A percentile compares a stretch with the other conserved stretches of the same genome.
These are phyloP conservation scores for Akanthomyces dipterigenus DNA, from an alignment of 2,329 filamentous ascomycete genomes.

Conservation along the genomic window DNA sequence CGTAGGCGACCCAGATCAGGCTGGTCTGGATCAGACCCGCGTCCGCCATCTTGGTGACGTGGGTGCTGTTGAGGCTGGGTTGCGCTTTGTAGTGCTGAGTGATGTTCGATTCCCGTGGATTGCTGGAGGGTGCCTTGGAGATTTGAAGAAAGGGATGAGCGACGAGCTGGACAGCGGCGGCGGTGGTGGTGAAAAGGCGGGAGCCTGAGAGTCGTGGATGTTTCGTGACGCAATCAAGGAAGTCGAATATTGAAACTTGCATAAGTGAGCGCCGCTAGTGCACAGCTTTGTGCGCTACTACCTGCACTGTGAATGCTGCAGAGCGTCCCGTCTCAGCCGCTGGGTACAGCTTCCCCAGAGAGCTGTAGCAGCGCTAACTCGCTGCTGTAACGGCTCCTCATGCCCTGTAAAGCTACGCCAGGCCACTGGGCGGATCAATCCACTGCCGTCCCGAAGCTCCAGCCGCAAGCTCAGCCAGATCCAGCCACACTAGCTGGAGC, in stretches of 20 bases:
- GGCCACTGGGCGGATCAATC: constrained; percentile 2
- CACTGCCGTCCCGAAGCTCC: constrained; percentile 3
- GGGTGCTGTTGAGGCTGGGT: neutral
- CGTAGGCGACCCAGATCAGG: constrained; percentile 93
- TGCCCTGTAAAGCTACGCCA: neutral
- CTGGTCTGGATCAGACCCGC: constrained; percentile 71
- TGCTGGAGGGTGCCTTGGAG: no score
- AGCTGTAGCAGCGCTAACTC: no score
- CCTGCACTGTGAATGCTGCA: neutral
- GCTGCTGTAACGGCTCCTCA: neutral
- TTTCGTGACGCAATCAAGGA: constrained; percentile 13
- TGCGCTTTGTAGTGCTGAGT: neutral
- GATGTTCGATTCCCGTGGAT: neutral
- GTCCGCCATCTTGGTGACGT: constrained; percentile 27
- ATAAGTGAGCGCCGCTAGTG: constrained; percentile 3
- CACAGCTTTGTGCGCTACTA: neutral
- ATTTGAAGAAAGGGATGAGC: neutral
- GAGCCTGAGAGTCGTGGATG: neutral
- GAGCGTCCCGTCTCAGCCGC: neutral
- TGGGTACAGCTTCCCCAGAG: neutral
- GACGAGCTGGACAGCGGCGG: neutral
- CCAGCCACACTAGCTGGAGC: neutral
- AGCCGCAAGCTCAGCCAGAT: neutral
- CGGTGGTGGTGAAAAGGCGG: neutral
- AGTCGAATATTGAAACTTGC: neutral